Conservation (phyloP, 2,329 filamentous ascomycete genomes). For the Ophiognomonia clavigignenti-juglandacearum region DNA sequence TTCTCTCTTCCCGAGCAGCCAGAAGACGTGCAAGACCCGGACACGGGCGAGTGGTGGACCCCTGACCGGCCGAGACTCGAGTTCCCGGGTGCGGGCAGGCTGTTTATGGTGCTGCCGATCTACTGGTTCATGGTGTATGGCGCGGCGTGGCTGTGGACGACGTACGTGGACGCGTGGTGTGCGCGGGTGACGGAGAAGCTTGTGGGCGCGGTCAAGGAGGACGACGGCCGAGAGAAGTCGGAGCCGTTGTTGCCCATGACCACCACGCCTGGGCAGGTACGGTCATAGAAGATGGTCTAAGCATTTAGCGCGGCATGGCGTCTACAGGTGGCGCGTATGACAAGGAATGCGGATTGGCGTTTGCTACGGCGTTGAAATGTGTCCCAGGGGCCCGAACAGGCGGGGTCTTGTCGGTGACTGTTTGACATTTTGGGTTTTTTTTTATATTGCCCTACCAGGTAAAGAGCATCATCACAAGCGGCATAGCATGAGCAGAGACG, state of each 20-base stretch:
- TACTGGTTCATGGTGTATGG: conserved; percentile 15
- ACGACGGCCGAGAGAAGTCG: conserved; percentile 26
- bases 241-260: conserved; percentile 23
- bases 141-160: conserved; percentile 15
- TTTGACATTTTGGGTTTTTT: too few species aligned
- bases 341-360: too few species aligned
- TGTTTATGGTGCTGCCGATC: conserved; percentile 13
- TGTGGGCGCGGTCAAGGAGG: conserved; percentile 26
- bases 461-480: too few species aligned
- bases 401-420: too few species aligned
- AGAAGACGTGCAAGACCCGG: conserved; percentile 11
- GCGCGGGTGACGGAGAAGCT: conserved; percentile 19
- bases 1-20: conserved; percentile 13
- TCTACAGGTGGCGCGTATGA: too few species aligned
- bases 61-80: conserved; percentile 10
- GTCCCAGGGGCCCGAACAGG: too few species aligned
- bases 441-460: too few species aligned
- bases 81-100: conserved; percentile 11
- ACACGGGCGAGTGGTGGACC: conserved; percentile 12
- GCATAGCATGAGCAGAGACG: too few species aligned
- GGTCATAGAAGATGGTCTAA: too few species aligned
- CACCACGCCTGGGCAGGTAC: background rate
- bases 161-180: conserved; percentile 14
- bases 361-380: too few species aligned
- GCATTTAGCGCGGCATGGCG: too few species aligned